phyloP scores from a whole-genome alignment of 768 basidiomycete genomes.

The Hericium rajendrae region DNA sequence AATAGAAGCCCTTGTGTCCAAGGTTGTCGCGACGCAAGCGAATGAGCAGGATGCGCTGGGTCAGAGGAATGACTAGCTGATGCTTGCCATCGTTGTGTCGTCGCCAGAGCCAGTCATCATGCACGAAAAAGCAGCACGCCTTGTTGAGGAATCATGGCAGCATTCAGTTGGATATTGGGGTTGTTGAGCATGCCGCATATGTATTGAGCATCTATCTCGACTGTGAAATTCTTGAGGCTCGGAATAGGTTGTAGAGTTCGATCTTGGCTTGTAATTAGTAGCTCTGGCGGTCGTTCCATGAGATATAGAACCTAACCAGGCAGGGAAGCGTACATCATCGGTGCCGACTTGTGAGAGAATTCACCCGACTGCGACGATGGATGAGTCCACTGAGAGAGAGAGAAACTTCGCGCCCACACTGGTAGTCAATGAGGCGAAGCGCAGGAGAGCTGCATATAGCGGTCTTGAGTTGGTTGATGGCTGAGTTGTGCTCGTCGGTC shows the following conservation, averaged over 20 bases:
- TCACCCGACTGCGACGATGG: constrained; percentile 12
- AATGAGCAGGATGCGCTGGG: constrained; percentile 2
- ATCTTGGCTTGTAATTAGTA: constrained; percentile 15
- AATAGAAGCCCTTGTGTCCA: constrained; percentile 15
- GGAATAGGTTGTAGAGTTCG: constrained; percentile 14
- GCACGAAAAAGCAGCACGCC: background rate
- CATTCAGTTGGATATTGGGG: constrained; percentile 28
- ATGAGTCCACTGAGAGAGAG: constrained; percentile 15
- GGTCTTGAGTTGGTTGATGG: constrained; percentile 10
- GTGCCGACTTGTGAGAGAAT: constrained; percentile 16
- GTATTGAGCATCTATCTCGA: constrained; percentile 30
- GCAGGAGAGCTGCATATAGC: background rate
- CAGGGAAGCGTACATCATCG: constrained; percentile 15
- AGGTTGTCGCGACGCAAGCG: constrained; percentile 12
- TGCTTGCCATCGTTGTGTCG: constrained; percentile 9
- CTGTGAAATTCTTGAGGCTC: constrained; percentile 18
- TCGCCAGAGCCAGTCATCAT: constrained; percentile 8
- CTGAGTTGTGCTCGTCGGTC: constrained; percentile 2
- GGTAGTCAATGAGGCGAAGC: no score
- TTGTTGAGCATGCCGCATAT: constrained; percentile 32
- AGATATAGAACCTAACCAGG: constrained; percentile 28
- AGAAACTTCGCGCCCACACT: background rate
- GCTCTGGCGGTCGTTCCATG: constrained; percentile 18
- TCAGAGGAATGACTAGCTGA: constrained; percentile 10
- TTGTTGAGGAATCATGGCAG: constrained; percentile 19